Evolutionary conservation across 352 stramenopile species (phyloP).

Genomic region (Peronosclerospora sorghi): DNA sequence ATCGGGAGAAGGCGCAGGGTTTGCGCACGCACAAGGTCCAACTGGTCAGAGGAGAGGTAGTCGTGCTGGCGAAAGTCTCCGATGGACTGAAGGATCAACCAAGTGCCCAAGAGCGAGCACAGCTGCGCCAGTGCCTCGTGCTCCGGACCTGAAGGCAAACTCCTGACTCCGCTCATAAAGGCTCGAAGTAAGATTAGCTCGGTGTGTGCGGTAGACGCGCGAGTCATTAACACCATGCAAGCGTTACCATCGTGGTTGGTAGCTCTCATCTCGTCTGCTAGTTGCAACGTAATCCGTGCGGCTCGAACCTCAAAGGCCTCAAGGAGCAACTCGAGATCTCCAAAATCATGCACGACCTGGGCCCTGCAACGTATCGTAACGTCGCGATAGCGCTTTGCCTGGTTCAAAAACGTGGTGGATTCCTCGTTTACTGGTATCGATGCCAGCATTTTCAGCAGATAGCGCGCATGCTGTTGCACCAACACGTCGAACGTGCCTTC

Average conservation of each 20-base stretch:
- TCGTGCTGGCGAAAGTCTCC: slow-evolving; percentile 49
- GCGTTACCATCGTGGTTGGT: slow-evolving; percentile 38
- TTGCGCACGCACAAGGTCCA: slow-evolving; percentile 23
- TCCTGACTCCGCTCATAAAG: slow-evolving; percentile 19
- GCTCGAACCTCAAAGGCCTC: slow-evolving; percentile 31
- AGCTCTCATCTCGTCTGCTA: slow-evolving; percentile 26
- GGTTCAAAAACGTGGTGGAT: slow-evolving; percentile 22
- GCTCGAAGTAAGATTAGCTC: slow-evolving; percentile 34
- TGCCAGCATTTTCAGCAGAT: slow-evolving; percentile 34
- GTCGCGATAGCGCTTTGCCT: slow-evolving; percentile 22
- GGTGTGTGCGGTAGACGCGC: slow-evolving; percentile 31
- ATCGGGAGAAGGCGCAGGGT: slow-evolving; percentile 24
- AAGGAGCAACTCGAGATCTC: slow-evolving; percentile 25
- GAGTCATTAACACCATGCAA: slow-evolving; percentile 47
- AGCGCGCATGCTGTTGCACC: slow-evolving; percentile 50
- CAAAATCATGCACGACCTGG: slow-evolving; percentile 17
- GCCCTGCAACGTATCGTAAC: slow-evolving; percentile 25
- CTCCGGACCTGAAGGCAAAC: slow-evolving; percentile 17
- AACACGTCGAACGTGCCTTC: slow-evolving; percentile 69
- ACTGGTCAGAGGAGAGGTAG: slow-evolving; percentile 42
- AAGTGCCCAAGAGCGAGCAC: slow-evolving; percentile 33
- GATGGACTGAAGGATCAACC: slow-evolving; percentile 34
- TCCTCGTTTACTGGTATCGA: slow-evolving; percentile 7
- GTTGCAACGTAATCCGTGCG: slow-evolving; percentile 17
- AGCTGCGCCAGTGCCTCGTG: slow-evolving; percentile 21